Evolutionary conservation across 139 green algal species (phyloP).

Genomic region (Eudorina sp.): DNA sequence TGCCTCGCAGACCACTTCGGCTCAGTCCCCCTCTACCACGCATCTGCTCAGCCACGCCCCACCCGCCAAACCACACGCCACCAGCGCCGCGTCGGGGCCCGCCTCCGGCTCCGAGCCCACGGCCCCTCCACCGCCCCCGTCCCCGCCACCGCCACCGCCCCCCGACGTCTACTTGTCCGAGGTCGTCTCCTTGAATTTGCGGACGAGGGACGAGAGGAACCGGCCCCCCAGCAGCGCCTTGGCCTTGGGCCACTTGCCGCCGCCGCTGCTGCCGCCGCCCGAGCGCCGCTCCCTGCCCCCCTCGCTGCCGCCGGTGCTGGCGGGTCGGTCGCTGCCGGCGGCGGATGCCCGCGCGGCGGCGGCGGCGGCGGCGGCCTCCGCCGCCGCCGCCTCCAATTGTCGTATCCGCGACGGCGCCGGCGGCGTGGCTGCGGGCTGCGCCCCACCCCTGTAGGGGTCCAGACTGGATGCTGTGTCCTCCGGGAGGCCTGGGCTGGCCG

Average conservation of each 20-base stretch:
- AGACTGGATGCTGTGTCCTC: too few relatives aligned
- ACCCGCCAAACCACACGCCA: too few relatives aligned
- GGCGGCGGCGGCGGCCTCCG: not conserved
- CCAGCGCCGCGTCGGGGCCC: too few relatives aligned
- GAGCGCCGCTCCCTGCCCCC: not conserved
- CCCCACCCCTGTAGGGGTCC: too few relatives aligned
- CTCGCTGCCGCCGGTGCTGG: not conserved
- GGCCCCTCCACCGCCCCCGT: too few relatives aligned
- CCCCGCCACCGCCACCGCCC: too few relatives aligned
- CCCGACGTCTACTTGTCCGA: conserved; percentile 18
- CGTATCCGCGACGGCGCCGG: not conserved
- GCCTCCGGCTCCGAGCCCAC: too few relatives aligned
- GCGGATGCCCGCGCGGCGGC: not conserved
- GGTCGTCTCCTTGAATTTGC: conserved; percentile 14
- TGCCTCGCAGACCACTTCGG: too few relatives aligned
- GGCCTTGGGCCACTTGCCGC: conserved; percentile 26
- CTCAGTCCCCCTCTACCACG: too few relatives aligned
- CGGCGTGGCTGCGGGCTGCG: too few relatives aligned
- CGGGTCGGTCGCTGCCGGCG: not conserved
- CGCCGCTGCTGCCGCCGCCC: not conserved
- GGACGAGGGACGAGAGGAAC: not conserved
- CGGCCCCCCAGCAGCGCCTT: conserved; percentile 29
- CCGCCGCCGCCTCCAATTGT: not conserved
- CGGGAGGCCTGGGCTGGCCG: too few relatives aligned
- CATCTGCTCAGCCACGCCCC: too few relatives aligned